phyloP scores from a whole-genome alignment of 306 rosid species.

The Vachellia pachyceras region DNA sequence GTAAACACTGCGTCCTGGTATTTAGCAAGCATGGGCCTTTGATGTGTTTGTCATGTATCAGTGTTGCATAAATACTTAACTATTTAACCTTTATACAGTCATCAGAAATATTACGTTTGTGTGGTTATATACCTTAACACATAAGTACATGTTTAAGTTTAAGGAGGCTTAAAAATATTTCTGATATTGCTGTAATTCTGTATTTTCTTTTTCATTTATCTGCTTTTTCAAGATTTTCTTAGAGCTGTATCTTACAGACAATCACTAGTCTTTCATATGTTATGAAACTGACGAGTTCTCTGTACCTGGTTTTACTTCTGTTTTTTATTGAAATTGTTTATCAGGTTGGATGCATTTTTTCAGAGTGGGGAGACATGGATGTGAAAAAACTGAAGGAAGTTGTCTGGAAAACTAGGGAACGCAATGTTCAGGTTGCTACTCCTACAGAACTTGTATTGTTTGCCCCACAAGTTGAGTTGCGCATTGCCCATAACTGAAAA shows the following conservation, averaged over 20 bases:
- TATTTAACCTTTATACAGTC: not conserved
- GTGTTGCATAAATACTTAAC: not conserved
- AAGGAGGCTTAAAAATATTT: not conserved
- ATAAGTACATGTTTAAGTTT: not conserved
- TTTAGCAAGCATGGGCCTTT: not conserved
- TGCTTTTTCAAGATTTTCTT: conserved; percentile 1
- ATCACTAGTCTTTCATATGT: not conserved
- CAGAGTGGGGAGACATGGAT: conserved; percentile 60
- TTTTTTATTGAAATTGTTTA: conserved; percentile 23
- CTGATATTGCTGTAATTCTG: not conserved
- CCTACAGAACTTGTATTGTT: conserved; percentile 29
- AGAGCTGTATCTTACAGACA: not conserved
- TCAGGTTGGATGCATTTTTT: conserved; percentile 79
- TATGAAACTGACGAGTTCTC: conserved; percentile 13
- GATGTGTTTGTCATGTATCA: not conserved
- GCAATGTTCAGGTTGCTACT: conserved; percentile 66
- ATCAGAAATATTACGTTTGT: not conserved
- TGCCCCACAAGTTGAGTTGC: conserved; percentile 15
- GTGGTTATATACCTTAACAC: not conserved
- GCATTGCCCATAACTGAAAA: conserved; percentile 24
- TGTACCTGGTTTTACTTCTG: conserved; percentile 6
- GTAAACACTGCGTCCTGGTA: not conserved
- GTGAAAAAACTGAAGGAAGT: conserved; percentile 53
- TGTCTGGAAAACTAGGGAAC: conserved; percentile 49
- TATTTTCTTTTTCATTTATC: conserved; percentile 1